These are phyloP conservation scores for Mycena galericulata DNA, from an alignment of 768 basidiomycete genomes.

Conservation along the genomic window DNA sequence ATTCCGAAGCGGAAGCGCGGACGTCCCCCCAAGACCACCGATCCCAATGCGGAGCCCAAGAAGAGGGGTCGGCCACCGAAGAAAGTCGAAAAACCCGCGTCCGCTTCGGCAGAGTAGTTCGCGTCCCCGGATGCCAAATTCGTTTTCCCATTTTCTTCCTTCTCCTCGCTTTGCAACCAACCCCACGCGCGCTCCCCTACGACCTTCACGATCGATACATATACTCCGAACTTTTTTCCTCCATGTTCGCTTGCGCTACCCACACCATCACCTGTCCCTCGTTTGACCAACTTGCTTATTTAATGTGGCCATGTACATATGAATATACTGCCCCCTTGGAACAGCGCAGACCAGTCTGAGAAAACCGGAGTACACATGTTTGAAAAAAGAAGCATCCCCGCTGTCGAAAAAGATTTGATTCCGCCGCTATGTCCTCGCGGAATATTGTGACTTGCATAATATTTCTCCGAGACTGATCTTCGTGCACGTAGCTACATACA, in stretches of 20 bases:
- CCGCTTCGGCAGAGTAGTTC: conserved; percentile 28
- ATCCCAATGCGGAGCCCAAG: conserved; percentile 66
- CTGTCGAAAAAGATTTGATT: conserved; percentile 48
- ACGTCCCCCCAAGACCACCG: conserved; percentile 76
- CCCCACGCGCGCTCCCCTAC: conserved; percentile 13
- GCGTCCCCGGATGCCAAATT: conserved; percentile 17
- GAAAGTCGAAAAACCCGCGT: conserved; percentile 44
- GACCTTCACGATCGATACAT: conserved; percentile 17
- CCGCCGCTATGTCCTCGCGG: conserved; percentile 33
- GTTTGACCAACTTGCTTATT: conserved; percentile 40
- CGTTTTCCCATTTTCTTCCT: conserved; percentile 15
- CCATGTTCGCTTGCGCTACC: conserved; percentile 35
- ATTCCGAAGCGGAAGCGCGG: conserved; percentile 77
- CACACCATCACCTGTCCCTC: conserved; percentile 33
- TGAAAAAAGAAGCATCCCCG: conserved; percentile 44
- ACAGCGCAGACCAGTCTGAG: conserved; percentile 34
- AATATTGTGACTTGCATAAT: conserved; percentile 22
- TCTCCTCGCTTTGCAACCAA: conserved; percentile 23
- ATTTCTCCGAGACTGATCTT: conserved; percentile 32
- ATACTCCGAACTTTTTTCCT: conserved; percentile 38
- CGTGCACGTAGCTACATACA: conserved; percentile 20
- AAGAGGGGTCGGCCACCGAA: conserved; percentile 82
- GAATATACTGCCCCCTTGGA: conserved; percentile 42
- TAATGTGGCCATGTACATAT: conserved; percentile 51
- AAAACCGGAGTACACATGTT: conserved; percentile 36